Base-by-base conservation (phyloP, 306 rosid genomes). In the Gastrolobium villosum region DNA sequence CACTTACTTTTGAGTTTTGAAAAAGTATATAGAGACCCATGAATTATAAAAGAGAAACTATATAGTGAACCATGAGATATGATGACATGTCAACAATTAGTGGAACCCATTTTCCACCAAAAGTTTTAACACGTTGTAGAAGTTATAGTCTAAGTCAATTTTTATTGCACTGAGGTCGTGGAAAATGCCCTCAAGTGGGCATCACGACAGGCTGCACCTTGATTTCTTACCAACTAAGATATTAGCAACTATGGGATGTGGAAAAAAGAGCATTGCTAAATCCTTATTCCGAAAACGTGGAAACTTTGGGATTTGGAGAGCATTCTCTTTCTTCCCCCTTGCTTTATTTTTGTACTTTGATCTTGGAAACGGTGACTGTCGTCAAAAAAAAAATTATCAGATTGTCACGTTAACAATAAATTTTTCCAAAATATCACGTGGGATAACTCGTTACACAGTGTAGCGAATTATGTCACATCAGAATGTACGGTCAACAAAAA, bases 141-240 rank as follows among this genome's bases (percentile, higher is more conserved):
- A 64, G 73, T 76, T 65, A 65, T 57, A 11, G 39, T 34, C 5
- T 31, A 41, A 7, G 20, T 49, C 9, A 28, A 7, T 64, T 76
- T 9, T 76, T 52, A 64, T 76, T 76, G 53, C 65, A 50, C 8
- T 46, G 9, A 76, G 28, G 41, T 26, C 43, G 43, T 64, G 55
- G 70, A 60, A n/a, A 62, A 46, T 75, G 48, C 57, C 56, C 10
- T 0, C 11, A 43, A 59, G 56, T 44, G 78, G 59, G 13, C n/a
- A 75, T 61, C 34, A 76, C 20, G 52, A 35, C 13, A 52, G 11
- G 11, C 55, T 40, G 8, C 39, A 15, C 48, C 56, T 53, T 30
- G n/a, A 43, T 67, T 55, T 43, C 75, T 67, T 77, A 67, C 67
- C 75, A 52, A 70, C 37, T 37, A 70, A 70, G 76, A 20, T 52